Conservation (phyloP, 495 filamentous ascomycete species). For the Daldinia caldariorum region DNA sequence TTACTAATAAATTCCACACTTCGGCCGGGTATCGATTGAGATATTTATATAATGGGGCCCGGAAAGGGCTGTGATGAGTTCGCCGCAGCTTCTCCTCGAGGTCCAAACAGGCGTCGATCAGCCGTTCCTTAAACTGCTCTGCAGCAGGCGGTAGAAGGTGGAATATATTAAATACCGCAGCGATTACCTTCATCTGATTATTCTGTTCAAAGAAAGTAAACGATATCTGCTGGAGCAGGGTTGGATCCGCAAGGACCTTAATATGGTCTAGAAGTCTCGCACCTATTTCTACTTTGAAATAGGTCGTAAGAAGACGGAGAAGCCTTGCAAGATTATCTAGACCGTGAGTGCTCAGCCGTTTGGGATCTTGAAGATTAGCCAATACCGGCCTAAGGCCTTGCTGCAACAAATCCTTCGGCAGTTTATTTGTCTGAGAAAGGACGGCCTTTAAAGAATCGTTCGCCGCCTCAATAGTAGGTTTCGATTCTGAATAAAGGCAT, state of each 20-base stretch:
- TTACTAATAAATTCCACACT: slow-evolving; percentile 79
- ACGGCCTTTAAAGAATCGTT: slow-evolving; percentile 88
- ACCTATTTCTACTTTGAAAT: slow-evolving; percentile 99
- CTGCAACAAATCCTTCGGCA: slow-evolving; percentile 95
- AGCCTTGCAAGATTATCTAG: slow-evolving; percentile 91
- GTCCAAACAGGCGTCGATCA: slow-evolving; percentile 88
- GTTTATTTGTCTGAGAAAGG: slow-evolving; percentile 84
- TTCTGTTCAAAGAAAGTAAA: slow-evolving; percentile 95
- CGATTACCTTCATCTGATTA: slow-evolving; percentile 88
- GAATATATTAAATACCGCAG: slow-evolving; percentile 95
- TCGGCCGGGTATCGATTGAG: slow-evolving; percentile 92
- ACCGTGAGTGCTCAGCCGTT: slow-evolving; percentile 86
- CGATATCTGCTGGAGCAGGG: slow-evolving; percentile 84
- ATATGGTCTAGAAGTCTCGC: slow-evolving; percentile 90
- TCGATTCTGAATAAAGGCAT: slow-evolving; percentile 88
- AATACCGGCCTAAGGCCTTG: slow-evolving; percentile 93
- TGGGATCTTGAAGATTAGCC: slow-evolving; percentile 93
- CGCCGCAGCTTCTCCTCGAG: slow-evolving; percentile 86
- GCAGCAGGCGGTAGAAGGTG: slow-evolving; percentile 91
- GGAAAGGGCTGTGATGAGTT: slow-evolving; percentile 93
- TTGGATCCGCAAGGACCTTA: slow-evolving; percentile 85
- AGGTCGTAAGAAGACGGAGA: slow-evolving; percentile 90
- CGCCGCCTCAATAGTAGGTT: slow-evolving; percentile 92
- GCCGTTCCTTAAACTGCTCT: slow-evolving; percentile 85
- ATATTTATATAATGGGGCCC: slow-evolving; percentile 91